These are phyloP conservation scores for Tylopilus vinaceipallidus DNA, from an alignment of 768 basidiomycete genomes.

Conservation along the genomic window DNA sequence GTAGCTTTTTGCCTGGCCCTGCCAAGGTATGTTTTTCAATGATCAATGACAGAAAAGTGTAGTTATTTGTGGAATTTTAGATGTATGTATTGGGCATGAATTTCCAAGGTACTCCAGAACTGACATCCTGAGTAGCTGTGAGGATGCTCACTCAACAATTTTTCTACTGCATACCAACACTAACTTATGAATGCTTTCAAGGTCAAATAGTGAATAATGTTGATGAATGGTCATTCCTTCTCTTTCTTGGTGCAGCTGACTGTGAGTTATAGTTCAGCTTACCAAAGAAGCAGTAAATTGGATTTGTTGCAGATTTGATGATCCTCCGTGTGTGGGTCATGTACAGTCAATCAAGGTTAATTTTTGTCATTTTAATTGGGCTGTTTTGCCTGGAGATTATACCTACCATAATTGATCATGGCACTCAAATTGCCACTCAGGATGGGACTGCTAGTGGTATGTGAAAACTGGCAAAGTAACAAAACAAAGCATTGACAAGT, in stretches of 20 bases:
- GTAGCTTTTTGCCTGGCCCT: background rate
- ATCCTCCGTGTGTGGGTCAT: too few species aligned
- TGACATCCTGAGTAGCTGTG: too few species aligned
- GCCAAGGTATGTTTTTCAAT: background rate
- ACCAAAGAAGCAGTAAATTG: background rate
- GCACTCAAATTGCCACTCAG: too few species aligned
- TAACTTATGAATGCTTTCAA: background rate
- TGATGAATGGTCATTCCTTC: background rate
- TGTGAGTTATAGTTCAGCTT: background rate
- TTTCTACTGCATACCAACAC: too few species aligned
- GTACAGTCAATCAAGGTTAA: background rate
- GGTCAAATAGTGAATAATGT: background rate
- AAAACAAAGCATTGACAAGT: background rate
- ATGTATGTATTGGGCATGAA: background rate
- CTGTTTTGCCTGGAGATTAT: background rate
- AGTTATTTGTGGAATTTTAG: background rate
- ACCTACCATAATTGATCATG: background rate
- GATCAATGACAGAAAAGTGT: background rate
- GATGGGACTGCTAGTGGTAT: background rate
- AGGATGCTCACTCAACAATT: background rate
- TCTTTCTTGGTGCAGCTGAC: too few species aligned
- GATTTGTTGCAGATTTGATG: slow-evolving; percentile 2
- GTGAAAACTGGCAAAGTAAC: background rate
- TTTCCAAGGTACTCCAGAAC: too few species aligned
- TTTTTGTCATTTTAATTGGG: background rate